phyloP scores from a whole-genome alignment of 116 monocot genomes.

The Thalassia testudinum region DNA sequence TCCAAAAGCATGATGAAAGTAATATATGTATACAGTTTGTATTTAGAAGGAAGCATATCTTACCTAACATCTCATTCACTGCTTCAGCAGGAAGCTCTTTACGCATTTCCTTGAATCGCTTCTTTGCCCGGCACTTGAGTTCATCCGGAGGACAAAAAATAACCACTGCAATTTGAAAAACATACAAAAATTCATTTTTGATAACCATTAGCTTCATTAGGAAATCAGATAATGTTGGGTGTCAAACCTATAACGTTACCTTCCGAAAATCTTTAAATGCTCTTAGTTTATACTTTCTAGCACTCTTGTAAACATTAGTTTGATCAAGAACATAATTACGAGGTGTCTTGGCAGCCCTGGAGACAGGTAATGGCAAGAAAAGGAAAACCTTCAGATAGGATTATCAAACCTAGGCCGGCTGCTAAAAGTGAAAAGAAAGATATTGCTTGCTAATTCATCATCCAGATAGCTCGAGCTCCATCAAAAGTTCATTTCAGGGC shows the following conservation, averaged over 20 bases:
- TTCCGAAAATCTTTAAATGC: conserved; percentile 34
- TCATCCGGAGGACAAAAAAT: conserved; percentile 42
- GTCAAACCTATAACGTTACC: conserved; percentile 8
- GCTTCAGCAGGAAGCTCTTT: conserved; percentile 82
- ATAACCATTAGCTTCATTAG: not conserved
- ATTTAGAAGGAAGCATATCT: not conserved
- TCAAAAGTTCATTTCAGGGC: no score
- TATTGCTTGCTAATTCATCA: no score
- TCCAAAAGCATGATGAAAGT: not conserved
- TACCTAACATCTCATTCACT: conserved; percentile 73
- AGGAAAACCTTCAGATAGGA: no score
- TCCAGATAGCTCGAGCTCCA: no score
- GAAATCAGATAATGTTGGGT: not conserved
- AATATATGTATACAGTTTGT: not conserved
- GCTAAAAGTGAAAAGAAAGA: no score
- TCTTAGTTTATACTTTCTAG: conserved; percentile 54
- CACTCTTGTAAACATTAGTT: conserved; percentile 65
- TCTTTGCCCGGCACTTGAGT: conserved; percentile 30
- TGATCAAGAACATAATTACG: conserved; percentile 74
- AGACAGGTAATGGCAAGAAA: no score
- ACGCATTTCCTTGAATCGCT: conserved; percentile 55
- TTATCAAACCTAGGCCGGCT: no score
- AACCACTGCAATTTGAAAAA: conserved; percentile 45
- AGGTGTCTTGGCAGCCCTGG: conserved; percentile 41
- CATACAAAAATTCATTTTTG: no score